Evolutionary conservation across 352 stramenopile genomes (phyloP).

Genomic region (Thalassiosira mediterranea): DNA sequence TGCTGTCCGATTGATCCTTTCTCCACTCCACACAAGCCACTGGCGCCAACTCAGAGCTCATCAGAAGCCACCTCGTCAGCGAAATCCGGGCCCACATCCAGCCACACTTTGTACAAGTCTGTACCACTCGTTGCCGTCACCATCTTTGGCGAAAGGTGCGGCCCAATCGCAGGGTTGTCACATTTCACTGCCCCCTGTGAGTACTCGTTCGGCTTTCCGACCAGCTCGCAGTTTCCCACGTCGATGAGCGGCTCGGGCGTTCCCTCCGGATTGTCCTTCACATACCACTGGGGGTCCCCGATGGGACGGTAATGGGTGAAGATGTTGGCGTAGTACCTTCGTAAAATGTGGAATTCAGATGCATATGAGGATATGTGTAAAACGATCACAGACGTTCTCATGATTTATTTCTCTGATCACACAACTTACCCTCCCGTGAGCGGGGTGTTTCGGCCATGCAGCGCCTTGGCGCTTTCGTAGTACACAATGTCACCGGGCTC

Average conservation of each 20-base stretch:
- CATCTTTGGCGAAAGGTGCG: slow-evolving; percentile 40
- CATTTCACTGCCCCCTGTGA: slow-evolving; percentile 44
- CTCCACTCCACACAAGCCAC: too few relatives aligned
- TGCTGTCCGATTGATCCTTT: too few relatives aligned
- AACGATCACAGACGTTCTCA: too few relatives aligned
- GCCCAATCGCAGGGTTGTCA: slow-evolving; percentile 47
- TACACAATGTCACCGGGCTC: slow-evolving; percentile 83
- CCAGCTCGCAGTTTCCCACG: slow-evolving; percentile 63
- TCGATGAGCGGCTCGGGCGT: slow-evolving; percentile 63
- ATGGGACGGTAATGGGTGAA: slow-evolving; percentile 86
- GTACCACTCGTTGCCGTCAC: slow-evolving; percentile 44
- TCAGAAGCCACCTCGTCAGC: slow-evolving; percentile 16
- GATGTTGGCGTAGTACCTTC: slow-evolving; percentile 82
- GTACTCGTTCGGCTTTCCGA: slow-evolving; percentile 43
- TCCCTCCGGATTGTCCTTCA: slow-evolving; percentile 58
- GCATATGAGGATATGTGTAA: too few relatives aligned
- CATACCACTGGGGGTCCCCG: slow-evolving; percentile 67
- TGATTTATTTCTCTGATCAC: too few relatives aligned
- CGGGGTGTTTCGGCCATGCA: slow-evolving; percentile 80
- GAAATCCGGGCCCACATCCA: slow-evolving; percentile 30
- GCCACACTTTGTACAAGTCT: slow-evolving; percentile 60
- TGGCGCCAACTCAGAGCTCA: too few relatives aligned
- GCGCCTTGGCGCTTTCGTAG: slow-evolving; percentile 83
- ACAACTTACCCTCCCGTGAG: slow-evolving; percentile 68
- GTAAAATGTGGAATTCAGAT: too few relatives aligned